These are phyloP conservation scores for Stagonosporopsis tanaceti DNA, from an alignment of 2,329 filamentous ascomycete species.

Conservation along the genomic window DNA sequence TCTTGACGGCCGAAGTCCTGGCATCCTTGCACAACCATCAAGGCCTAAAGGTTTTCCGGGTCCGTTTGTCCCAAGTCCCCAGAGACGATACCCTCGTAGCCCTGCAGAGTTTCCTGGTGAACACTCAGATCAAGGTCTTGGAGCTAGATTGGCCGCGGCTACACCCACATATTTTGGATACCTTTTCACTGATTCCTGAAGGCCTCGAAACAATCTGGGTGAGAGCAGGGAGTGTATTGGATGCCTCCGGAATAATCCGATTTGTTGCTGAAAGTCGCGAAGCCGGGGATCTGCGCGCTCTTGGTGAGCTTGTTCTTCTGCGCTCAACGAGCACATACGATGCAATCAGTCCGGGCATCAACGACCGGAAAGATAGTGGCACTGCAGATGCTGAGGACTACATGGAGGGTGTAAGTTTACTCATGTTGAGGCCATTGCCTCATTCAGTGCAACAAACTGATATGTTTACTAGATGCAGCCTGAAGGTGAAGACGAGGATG, in stretches of 20 bases:
- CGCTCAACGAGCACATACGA: constrained; percentile 16
- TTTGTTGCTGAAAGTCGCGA: constrained; percentile 19
- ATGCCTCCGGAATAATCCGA: constrained; percentile 27
- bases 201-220: constrained; percentile 30
- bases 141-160: constrained; percentile 41
- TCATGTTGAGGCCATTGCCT: no score
- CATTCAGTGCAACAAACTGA: neutral
- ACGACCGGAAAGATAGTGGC: constrained; percentile 12
- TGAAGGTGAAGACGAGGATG: constrained; percentile 4
- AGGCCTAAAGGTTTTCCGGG: constrained; percentile 24
- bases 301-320: constrained; percentile 33
- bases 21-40: constrained; percentile 28
- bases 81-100: constrained; percentile 25
- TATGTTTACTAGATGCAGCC: constrained; percentile 8
- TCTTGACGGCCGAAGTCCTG: constrained; percentile 34
- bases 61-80: constrained; percentile 30
- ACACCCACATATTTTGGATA: constrained; percentile 23
- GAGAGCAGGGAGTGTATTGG: constrained; percentile 17
- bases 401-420: constrained; percentile 3
- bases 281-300: constrained; percentile 14
- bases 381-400: neutral
- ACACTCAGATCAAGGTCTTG: constrained; percentile 25
- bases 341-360: neutral
- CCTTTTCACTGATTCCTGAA: constrained; percentile 22
- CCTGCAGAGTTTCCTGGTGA: constrained; percentile 26